Conservation (phyloP, 129 eudicot genomes). For the Centaurea solstitialis region DNA sequence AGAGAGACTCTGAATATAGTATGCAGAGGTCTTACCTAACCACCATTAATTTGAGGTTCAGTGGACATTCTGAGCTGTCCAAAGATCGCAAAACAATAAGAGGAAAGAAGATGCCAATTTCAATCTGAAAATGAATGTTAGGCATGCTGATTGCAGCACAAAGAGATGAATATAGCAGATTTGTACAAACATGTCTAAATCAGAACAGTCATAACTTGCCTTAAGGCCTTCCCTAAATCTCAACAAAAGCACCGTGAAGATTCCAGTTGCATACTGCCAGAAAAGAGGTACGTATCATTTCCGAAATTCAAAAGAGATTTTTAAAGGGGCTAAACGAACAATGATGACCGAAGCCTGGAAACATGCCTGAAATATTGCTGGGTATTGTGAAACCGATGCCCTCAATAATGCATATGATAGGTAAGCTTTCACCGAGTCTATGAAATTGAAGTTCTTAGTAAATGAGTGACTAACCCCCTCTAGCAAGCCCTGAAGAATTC, state of each 20-base stretch:
- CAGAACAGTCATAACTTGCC: conserved; percentile 38
- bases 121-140: conserved; percentile 59
- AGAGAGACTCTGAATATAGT: not conserved
- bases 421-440: conserved; percentile 89
- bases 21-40: conserved; percentile 54
- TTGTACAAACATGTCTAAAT: not conserved
- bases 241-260: conserved; percentile 70
- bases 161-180: not conserved
- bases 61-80: conserved; percentile 62
- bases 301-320: not conserved
- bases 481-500: conserved; percentile 58
- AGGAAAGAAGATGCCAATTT: conserved; percentile 90
- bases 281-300: conserved; percentile 22
- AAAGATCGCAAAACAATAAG: conserved; percentile 67
- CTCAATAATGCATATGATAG: conserved; percentile 80
- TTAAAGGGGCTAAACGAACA: not conserved
- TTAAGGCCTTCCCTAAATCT: conserved; percentile 86
- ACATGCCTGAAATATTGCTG: conserved; percentile 75
- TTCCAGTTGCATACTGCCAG: conserved; percentile 85
- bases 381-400: conserved; percentile 73
- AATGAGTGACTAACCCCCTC: conserved; percentile 83
- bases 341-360: conserved; percentile 19
- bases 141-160: not conserved
- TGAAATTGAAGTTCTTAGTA: conserved; percentile 76
- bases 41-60: conserved; percentile 67